Percentiles rank a stretch among this genome's conserved stretches.
Evolutionary conservation across 2,329 filamentous ascomycete genomes (phyloP).

Genomic region (Clathrospora elynae): DNA sequence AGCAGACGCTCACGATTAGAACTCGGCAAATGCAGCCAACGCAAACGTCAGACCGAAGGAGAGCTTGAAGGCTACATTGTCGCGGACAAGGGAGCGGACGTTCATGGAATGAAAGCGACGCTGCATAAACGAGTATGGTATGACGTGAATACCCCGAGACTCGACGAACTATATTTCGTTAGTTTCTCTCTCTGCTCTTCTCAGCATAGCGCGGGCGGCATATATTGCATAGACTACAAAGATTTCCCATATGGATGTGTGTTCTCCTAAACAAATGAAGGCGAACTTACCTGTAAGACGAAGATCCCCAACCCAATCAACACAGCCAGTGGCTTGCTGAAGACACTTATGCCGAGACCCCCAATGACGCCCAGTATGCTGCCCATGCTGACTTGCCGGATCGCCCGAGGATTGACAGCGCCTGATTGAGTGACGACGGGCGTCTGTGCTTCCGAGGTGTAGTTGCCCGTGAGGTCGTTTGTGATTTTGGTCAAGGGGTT

Average conservation of each 20-base stretch:
- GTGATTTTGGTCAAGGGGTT: conserved; percentile 48
- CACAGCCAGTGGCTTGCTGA: conserved; percentile 72
- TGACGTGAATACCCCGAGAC: conserved; percentile 57
- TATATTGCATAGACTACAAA: conserved; percentile 6
- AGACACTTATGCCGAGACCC: conserved; percentile 69
- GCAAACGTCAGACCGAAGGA: conserved; percentile 76
- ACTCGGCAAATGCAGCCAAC: conserved; percentile 67
- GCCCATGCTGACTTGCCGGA: conserved; percentile 54
- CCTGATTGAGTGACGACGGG: conserved; percentile 49
- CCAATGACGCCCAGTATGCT: conserved; percentile 53
- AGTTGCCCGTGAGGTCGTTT: conserved; percentile 41
- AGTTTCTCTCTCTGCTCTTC: conserved; percentile 13
- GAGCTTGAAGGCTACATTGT: conserved; percentile 67
- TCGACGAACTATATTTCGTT: conserved; percentile 53
- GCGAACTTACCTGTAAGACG: conserved; percentile 62
- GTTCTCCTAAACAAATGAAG: neutral
- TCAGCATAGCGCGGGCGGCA: conserved; percentile 18
- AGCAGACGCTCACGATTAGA: conserved; percentile 45
- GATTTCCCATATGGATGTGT: conserved; percentile 12
- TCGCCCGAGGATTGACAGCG: conserved; percentile 48
- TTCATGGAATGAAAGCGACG: conserved; percentile 58
- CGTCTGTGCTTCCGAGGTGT: conserved; percentile 47
- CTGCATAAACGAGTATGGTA: conserved; percentile 57
- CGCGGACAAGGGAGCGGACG: conserved; percentile 58
- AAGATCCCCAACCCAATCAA: conserved; percentile 69